Evolutionary conservation across 2,329 filamentous ascomycete species (phyloP).

Genomic region (Aspergillus ibericus): DNA sequence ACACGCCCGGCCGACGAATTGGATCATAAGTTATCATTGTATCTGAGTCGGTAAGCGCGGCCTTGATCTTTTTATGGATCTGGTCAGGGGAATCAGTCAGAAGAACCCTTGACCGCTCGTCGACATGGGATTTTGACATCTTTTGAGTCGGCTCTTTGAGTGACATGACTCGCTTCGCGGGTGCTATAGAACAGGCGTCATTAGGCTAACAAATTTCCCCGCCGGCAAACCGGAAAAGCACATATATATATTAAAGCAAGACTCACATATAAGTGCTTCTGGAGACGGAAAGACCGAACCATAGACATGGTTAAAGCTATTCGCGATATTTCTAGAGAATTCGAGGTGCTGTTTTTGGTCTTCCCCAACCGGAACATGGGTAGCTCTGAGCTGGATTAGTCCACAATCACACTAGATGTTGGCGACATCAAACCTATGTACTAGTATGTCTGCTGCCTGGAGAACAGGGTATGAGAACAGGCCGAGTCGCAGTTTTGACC

Average conservation of each 20-base stretch:
- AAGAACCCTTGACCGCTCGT: constrained; percentile 73
- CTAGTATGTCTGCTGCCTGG: constrained; percentile 88
- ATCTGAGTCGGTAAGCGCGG: constrained; percentile 74
- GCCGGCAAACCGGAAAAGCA: too few species aligned
- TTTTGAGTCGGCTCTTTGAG: constrained; percentile 74
- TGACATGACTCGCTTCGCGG: constrained; percentile 85
- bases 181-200: constrained; percentile 50
- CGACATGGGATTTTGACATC: constrained; percentile 88
- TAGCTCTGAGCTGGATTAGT: constrained; percentile 59
- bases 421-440: constrained; percentile 63
- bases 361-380: constrained; percentile 94
- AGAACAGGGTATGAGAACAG: constrained; percentile 95
- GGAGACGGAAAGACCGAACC: constrained; percentile 65
- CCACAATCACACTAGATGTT: background rate
- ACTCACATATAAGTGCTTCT: constrained; percentile 68
- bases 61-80: constrained; percentile 69
- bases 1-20: constrained; percentile 70
- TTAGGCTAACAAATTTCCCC: too few species aligned
- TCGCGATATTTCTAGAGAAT: constrained; percentile 81
- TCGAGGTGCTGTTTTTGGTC: constrained; percentile 94
- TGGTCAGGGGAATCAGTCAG: constrained; percentile 68
- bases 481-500: constrained; percentile 73
- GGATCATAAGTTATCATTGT: constrained; percentile 72
- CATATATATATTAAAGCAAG: too few species aligned
- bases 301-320: constrained; percentile 79